Conservation (phyloP, 768 basidiomycete species). For the Xerocomus spinulosus region DNA sequence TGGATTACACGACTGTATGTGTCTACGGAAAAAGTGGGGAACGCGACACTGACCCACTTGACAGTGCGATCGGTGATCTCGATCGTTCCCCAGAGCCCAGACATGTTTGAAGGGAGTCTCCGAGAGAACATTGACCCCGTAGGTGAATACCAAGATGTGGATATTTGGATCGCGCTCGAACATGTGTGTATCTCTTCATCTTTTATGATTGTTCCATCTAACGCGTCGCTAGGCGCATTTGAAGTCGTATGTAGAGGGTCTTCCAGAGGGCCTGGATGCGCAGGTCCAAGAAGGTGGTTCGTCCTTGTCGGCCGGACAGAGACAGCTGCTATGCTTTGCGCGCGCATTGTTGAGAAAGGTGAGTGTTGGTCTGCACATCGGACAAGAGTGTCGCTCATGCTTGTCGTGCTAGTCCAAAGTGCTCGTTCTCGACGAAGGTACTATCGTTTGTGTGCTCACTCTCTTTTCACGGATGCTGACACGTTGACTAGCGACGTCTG, state of each 20-base stretch:
- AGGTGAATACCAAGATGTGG: conserved; percentile 64
- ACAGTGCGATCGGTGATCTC: conserved; percentile 70
- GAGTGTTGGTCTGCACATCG: not conserved
- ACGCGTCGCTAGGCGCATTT: conserved; percentile 48
- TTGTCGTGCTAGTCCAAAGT: conserved; percentile 64
- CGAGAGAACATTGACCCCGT: conserved; percentile 90
- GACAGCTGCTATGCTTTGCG: conserved; percentile 86
- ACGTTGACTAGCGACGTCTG: conserved; percentile 61
- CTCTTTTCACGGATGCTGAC: not conserved
- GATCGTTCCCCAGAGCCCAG: conserved; percentile 80
- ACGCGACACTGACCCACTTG: not conserved
- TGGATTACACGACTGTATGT: conserved; percentile 56
- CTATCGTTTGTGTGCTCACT: not conserved
- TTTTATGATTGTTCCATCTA: not conserved
- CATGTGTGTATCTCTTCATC: conserved; percentile 37
- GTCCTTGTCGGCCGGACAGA: conserved; percentile 80
- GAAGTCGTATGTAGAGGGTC: conserved; percentile 60
- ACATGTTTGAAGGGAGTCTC: conserved; percentile 67
- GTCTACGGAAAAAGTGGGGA: not conserved
- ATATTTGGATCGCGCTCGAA: conserved; percentile 84
- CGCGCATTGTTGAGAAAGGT: conserved; percentile 77
- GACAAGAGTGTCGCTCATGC: too few species aligned
- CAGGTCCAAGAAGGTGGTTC: conserved; percentile 72
- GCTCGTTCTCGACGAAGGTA: conserved; percentile 87
- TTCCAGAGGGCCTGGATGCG: conserved; percentile 68